These are phyloP conservation scores for Mimosa pudica DNA, from an alignment of 306 rosid species.

Conservation along the genomic window DNA sequence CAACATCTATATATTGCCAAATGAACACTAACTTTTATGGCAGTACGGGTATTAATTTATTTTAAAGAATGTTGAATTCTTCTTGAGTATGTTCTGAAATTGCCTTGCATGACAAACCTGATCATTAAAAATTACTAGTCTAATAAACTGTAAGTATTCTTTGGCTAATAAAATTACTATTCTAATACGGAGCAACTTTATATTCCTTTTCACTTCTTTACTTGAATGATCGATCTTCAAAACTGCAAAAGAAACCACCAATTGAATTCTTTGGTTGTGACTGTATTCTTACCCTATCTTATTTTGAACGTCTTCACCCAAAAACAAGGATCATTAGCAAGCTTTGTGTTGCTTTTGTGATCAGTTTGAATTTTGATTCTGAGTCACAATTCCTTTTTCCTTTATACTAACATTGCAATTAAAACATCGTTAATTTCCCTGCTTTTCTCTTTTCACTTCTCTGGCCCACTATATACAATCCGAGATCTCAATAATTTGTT, in stretches of 20 bases:
- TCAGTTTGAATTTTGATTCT: background rate
- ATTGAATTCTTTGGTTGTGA: background rate
- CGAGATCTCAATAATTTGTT: background rate
- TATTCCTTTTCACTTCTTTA: background rate
- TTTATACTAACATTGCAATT: background rate
- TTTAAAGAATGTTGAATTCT: background rate
- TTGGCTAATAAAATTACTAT: background rate
- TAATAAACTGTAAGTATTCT: background rate
- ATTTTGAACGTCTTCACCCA: background rate
- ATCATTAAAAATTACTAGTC: background rate
- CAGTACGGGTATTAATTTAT: background rate
- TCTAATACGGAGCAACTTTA: background rate
- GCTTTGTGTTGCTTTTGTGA: background rate
- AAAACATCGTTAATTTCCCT: background rate
- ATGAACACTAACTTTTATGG: background rate
- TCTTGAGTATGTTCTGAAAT: background rate
- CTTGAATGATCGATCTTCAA: background rate
- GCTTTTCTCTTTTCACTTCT: conserved; percentile 15
- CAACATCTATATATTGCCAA: background rate
- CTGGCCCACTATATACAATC: background rate
- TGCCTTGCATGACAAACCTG: background rate
- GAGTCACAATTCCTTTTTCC: background rate
- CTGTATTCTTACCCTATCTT: background rate
- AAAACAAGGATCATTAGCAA: conserved; percentile 5
- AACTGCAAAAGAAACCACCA: background rate